Conservation (phyloP, 345 rosid genomes). For the Triadica sebifera region DNA sequence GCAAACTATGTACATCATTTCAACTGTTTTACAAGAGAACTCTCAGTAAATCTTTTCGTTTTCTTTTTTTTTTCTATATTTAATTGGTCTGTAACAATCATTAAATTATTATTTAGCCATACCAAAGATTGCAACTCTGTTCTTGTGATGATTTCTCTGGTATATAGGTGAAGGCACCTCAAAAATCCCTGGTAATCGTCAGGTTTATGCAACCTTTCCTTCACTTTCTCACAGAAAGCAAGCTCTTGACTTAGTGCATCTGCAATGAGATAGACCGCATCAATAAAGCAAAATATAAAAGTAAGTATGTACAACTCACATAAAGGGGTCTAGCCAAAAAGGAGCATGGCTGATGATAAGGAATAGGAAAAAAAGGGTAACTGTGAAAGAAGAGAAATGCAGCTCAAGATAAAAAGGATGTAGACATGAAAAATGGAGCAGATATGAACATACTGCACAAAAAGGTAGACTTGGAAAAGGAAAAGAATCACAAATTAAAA, state of each 20-base stretch:
- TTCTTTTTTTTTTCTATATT: neutral
- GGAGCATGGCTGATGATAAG: neutral
- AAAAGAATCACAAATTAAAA: neutral
- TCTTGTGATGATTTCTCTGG: conserved; percentile 75
- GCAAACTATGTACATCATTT: neutral
- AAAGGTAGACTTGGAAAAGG: neutral
- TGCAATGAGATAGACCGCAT: conserved; percentile 35
- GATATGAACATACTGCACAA: neutral
- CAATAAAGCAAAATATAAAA: conserved; percentile 3
- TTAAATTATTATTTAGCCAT: conserved; percentile 28
- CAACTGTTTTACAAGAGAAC: neutral
- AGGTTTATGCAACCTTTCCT: conserved; percentile 59
- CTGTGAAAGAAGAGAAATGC: neutral
- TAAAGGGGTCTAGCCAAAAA: neutral
- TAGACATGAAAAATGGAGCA: neutral
- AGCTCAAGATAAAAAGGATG: neutral
- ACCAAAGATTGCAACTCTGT: conserved; percentile 84
- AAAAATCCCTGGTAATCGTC: conserved; percentile 77
- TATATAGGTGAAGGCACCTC: conserved; percentile 78
- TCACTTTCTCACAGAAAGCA: conserved; percentile 81
- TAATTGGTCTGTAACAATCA: neutral
- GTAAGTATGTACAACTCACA: neutral
- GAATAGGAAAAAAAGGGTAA: no score
- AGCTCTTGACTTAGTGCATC: conserved; percentile 67
- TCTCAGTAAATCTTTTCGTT: neutral